phyloP scores from a whole-genome alignment of 1,139 yeast species.

The Entelexis paramagnoliae region DNA sequence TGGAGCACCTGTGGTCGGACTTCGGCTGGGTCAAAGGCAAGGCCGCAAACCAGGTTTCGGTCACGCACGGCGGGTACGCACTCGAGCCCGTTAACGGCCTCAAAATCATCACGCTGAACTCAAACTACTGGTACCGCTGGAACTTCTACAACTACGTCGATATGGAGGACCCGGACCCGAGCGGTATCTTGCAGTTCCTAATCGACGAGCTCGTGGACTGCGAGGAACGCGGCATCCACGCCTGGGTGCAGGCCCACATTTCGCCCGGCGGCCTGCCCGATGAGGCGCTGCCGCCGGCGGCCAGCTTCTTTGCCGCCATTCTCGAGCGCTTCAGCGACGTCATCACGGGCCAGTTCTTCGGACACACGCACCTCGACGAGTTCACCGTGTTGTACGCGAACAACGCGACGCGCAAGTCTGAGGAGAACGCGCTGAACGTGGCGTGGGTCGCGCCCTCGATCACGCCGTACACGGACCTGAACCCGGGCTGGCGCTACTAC shows the following conservation, averaged over 20 bases:
- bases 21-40: slow-evolving; percentile 27
- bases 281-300: slow-evolving; percentile 55
- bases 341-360: slow-evolving; percentile 58
- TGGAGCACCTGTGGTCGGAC: slow-evolving; percentile 47
- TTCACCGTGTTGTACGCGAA: slow-evolving; percentile 44
- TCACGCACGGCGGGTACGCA: slow-evolving; percentile 56
- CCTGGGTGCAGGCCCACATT: slow-evolving; percentile 63
- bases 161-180: slow-evolving; percentile 47
- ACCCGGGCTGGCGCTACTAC: slow-evolving; percentile 66
- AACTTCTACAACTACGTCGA: slow-evolving; percentile 56
- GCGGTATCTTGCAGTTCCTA: slow-evolving; percentile 55
- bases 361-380: slow-evolving; percentile 65
- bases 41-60: slow-evolving; percentile 27
- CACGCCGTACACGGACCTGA: slow-evolving; percentile 49
- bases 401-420: slow-evolving; percentile 27
- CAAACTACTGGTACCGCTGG: slow-evolving; percentile 55
- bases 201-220: slow-evolving; percentile 51
- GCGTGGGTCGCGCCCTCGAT: slow-evolving; percentile 61
- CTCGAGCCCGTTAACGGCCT: slow-evolving; percentile 47
- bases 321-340: slow-evolving; percentile 56
- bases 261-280: slow-evolving; percentile 42
- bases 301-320: slow-evolving; percentile 46
- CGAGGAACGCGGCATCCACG: slow-evolving; percentile 49
- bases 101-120: slow-evolving; percentile 54
- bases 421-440: slow-evolving; percentile 35